A percentile compares a stretch with the other conserved stretches of the same genome.
phyloP scores from a whole-genome alignment of 78 protist species.

The Dictyostelium citrinum region DNA sequence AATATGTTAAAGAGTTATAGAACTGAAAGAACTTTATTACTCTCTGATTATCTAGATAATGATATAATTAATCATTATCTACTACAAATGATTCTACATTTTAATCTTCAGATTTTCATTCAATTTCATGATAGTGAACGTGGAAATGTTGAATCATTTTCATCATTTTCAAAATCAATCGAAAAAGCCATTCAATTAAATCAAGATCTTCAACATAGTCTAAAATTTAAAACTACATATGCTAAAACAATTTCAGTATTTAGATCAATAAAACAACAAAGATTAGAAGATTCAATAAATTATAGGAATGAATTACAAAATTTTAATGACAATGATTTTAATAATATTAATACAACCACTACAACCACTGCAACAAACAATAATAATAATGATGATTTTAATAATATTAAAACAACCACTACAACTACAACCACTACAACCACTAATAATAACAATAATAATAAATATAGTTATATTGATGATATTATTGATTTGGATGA shows the following conservation, averaged over 20 bases:
- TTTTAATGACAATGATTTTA: neutral
- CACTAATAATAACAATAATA: neutral
- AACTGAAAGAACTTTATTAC: neutral
- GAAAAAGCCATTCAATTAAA: neutral
- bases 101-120: neutral
- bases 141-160: slow-evolving; percentile 9
- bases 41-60: neutral
- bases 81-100: neutral
- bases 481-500: neutral
- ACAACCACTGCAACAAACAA: too few relatives aligned
- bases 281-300: neutral
- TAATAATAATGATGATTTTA: neutral
- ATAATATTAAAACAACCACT: too few relatives aligned
- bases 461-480: neutral
- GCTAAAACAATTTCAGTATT: neutral
- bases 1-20: neutral
- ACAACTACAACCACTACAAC: too few relatives aligned
- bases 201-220: neutral
- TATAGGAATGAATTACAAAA: neutral
- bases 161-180: neutral
- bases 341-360: neutral
- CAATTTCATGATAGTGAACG: neutral
- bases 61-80: neutral
- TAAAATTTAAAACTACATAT: neutral
- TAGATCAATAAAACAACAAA: neutral